A percentile compares a stretch with the other conserved stretches of the same genome.
Conservation (phyloP, 805 yeast species). For the Ogataea pini region DNA sequence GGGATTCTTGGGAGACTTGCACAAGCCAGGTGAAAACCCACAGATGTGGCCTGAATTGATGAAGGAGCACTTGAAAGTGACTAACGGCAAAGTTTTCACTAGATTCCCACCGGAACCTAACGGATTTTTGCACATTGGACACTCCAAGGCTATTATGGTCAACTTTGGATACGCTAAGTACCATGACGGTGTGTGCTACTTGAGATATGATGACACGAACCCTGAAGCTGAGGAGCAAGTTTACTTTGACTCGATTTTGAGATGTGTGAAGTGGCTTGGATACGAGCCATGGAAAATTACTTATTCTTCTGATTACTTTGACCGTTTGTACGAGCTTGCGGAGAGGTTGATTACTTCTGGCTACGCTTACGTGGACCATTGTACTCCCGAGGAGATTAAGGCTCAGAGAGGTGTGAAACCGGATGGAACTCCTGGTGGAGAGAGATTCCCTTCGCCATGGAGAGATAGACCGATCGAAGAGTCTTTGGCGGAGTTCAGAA, state of each 20-base stretch:
- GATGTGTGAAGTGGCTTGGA: slow-evolving; percentile 92
- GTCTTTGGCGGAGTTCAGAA: slow-evolving; percentile 77
- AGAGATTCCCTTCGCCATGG: slow-evolving; percentile 79
- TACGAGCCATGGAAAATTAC: slow-evolving; percentile 92
- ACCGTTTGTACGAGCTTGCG: slow-evolving; percentile 83
- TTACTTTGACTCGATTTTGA: slow-evolving; percentile 79
- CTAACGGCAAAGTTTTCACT: slow-evolving; percentile 83
- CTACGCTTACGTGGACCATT: slow-evolving; percentile 89
- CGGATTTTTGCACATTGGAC: slow-evolving; percentile 97
- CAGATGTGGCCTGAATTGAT: slow-evolving; percentile 86
- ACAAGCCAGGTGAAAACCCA: slow-evolving; percentile 92
- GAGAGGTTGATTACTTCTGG: slow-evolving; percentile 72
- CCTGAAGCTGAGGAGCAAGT: slow-evolving; percentile 98
- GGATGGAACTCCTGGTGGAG: slow-evolving; percentile 94
- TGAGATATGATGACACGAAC: slow-evolving; percentile 95
- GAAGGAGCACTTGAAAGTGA: slow-evolving; percentile 74
- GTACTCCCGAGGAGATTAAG: slow-evolving; percentile 89
- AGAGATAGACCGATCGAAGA: slow-evolving; percentile 72
- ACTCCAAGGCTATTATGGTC: slow-evolving; percentile 95
- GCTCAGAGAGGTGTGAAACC: slow-evolving; percentile 86
- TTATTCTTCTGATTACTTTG: slow-evolving; percentile 94
- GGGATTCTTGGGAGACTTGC: slow-evolving; percentile 94
- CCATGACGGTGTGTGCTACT: slow-evolving; percentile 83
- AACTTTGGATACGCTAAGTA: slow-evolving; percentile 95
- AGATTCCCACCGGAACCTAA: slow-evolving; percentile 99